Evolutionary conservation across 257 asterid species (phyloP).

Genomic region (Ehretia macrophylla): DNA sequence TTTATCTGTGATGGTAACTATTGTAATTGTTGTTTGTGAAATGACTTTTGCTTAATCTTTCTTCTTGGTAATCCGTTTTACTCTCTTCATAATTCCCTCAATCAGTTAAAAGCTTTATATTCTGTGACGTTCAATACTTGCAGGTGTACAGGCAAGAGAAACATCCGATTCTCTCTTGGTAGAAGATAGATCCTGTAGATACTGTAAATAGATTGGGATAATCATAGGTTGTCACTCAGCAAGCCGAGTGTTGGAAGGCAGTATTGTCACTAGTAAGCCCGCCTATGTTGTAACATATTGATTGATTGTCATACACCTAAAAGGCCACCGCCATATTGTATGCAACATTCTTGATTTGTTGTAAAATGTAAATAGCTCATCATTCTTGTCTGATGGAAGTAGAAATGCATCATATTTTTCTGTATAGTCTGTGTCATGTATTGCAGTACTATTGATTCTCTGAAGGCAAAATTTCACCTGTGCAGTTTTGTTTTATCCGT

Average conservation of each 20-base stretch:
- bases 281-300: not conserved
- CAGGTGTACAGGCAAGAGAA: slow-evolving; percentile 56
- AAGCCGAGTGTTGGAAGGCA: not conserved
- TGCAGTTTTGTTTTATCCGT: no score
- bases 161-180: slow-evolving; percentile 17
- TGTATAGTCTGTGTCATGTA: no score
- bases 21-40: no score
- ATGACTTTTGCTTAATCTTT: no score
- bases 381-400: not conserved
- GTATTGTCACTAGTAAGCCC: not conserved
- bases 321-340: not conserved
- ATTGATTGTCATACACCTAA: not conserved
- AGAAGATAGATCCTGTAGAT: slow-evolving; percentile 35
- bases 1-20: no score
- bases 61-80: no score
- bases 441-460: no score
- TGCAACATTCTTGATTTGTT: not conserved
- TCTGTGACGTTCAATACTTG: slow-evolving; percentile 9
- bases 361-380: not conserved
- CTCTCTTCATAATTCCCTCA: no score
- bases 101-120: not conserved
- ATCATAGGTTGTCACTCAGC: not conserved
- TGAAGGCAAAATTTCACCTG: no score
- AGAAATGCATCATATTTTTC: not conserved
- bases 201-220: slow-evolving; percentile 29